These are phyloP conservation scores for Trypanosoma boissoni DNA, from an alignment of 208 protist genomes.

Conservation along the genomic window DNA sequence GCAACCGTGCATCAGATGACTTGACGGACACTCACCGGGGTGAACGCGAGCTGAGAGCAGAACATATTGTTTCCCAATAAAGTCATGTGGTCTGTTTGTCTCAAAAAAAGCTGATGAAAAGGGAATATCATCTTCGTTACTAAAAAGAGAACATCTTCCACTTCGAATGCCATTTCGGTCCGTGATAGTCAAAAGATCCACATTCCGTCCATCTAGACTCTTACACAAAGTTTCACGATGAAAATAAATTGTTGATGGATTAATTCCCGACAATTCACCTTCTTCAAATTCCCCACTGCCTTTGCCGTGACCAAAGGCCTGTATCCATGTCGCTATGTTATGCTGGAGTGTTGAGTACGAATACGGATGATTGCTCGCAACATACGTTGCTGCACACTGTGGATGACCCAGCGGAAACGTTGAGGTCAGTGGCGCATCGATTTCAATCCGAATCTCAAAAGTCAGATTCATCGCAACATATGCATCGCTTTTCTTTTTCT, in stretches of 20 bases:
- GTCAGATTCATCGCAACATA: constrained; percentile 73
- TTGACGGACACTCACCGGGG: constrained; percentile 90
- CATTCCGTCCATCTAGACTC: constrained; percentile 71
- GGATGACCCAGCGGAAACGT: constrained; percentile 45
- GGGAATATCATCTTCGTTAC: constrained; percentile 42
- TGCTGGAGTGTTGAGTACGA: constrained; percentile 70
- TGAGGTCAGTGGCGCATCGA: constrained; percentile 36
- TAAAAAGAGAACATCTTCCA: constrained; percentile 38
- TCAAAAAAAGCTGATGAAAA: constrained; percentile 49
- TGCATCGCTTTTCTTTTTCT: constrained; percentile 52
- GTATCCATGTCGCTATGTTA: constrained; percentile 61
- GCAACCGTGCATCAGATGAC: constrained; percentile 92
- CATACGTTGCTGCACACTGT: constrained; percentile 64
- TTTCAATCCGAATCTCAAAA: constrained; percentile 77
- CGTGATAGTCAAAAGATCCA: constrained; percentile 90
- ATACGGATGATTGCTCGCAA: constrained; percentile 93
- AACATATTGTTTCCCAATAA: constrained; percentile 68
- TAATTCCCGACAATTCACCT: background rate
- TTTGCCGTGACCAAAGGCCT: constrained; percentile 10
- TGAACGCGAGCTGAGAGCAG: constrained; percentile 91
- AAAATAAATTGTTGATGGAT: constrained; percentile 60
- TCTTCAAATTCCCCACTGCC: background rate
- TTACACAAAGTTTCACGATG: constrained; percentile 84
- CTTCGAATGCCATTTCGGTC: constrained; percentile 43
- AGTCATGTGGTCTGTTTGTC: constrained; percentile 55